Evolutionary conservation across 2,329 filamentous ascomycete species (phyloP).

Genomic region (Penicillium decumbens): DNA sequence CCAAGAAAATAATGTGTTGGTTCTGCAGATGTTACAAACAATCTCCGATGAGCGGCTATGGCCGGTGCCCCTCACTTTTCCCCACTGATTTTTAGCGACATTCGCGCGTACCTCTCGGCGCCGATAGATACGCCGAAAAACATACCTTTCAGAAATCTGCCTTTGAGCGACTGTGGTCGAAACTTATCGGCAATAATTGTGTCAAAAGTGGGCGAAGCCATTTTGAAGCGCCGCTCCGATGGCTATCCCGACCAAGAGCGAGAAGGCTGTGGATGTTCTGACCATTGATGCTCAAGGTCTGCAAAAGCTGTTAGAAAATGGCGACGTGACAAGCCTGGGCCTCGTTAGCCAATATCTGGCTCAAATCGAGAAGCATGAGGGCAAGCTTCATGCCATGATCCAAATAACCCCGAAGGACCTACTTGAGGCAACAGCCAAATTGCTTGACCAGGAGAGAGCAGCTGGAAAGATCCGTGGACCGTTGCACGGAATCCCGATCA

Average conservation of each 20-base stretch:
- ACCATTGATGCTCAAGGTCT: not conserved
- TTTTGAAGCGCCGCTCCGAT: not conserved
- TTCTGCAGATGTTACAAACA: not conserved
- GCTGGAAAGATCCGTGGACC: constrained; percentile 24
- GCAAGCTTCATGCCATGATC: constrained; percentile 1
- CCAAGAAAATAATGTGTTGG: not conserved
- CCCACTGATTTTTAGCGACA: not conserved
- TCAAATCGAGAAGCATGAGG: not conserved
- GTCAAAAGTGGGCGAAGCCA: not conserved
- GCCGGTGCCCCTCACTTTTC: not conserved
- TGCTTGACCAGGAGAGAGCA: constrained; percentile 25
- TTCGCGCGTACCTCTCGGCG: not conserved
- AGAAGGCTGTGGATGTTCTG: not conserved
- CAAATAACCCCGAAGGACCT: not conserved
- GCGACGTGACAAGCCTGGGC: not conserved
- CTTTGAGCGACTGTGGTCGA: not conserved
- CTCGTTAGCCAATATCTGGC: not conserved
- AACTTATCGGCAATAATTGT: not conserved
- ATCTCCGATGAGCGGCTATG: not conserved
- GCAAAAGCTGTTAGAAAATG: not conserved
- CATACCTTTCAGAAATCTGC: not conserved
- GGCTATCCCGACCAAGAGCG: not conserved
- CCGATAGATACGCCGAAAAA: not conserved
- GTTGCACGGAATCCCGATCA: constrained; percentile 34
- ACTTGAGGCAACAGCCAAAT: constrained; percentile 12